phyloP scores from a whole-genome alignment of 1,284 basidiomycete species.

The Ceratobasidium sp. region DNA sequence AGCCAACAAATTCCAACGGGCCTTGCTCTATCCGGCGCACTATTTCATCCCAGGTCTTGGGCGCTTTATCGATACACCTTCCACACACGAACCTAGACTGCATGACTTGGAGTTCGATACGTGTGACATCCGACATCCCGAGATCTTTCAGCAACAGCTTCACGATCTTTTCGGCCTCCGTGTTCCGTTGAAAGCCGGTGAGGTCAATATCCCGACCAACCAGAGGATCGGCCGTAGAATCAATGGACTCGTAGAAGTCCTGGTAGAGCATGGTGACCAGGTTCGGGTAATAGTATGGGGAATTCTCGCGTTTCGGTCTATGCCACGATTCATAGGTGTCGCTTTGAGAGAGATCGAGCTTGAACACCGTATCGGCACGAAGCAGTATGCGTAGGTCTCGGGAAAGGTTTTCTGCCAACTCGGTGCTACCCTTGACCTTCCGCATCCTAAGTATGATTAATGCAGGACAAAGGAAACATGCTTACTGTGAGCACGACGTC shows the following conservation, averaged over 20 bases:
- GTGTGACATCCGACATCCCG: slow-evolving; percentile 2
- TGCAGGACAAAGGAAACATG: background rate
- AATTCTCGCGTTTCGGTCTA: background rate
- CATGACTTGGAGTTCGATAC: background rate
- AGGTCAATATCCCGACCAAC: background rate
- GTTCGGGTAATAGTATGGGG: background rate
- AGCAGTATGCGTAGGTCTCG: slow-evolving; percentile 6
- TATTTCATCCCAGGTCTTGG: slow-evolving; percentile 12
- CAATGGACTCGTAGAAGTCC: background rate
- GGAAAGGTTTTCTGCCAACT: background rate
- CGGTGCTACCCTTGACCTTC: slow-evolving; percentile 5
- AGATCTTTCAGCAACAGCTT: background rate
- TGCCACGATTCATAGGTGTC: too few species aligned
- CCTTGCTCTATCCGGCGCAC: background rate
- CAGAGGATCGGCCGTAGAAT: background rate
- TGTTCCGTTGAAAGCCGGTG: background rate
- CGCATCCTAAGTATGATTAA: background rate
- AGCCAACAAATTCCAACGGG: background rate
- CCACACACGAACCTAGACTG: background rate
- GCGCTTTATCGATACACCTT: background rate
- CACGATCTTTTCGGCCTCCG: background rate
- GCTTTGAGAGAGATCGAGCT: background rate
- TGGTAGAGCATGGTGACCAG: background rate
- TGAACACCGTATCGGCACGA: slow-evolving; percentile 31
- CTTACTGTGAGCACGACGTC: background rate